These are phyloP conservation scores for Cynara cardunculus DNA, from an alignment of 129 eudicot species.

Conservation along the genomic window DNA sequence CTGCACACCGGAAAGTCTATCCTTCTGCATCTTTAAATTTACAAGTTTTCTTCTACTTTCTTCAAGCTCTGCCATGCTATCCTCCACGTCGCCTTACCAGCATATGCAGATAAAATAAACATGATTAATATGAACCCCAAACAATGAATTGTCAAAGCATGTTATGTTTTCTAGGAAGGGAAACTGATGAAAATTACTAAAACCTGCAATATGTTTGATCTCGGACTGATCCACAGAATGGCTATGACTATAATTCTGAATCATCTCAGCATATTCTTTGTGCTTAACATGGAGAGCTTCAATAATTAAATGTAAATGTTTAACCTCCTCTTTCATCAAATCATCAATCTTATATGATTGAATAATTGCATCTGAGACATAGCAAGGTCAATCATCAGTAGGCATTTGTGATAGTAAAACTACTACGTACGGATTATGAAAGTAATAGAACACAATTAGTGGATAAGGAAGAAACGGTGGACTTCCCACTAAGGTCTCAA, in stretches of 20 bases:
- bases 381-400: constrained; percentile 20
- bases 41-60: constrained; percentile 93
- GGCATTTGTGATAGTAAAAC: background rate
- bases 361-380: constrained; percentile 53
- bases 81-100: constrained; percentile 81
- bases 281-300: constrained; percentile 72
- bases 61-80: constrained; percentile 91
- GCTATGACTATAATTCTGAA: constrained; percentile 51
- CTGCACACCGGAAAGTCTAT: constrained; percentile 50
- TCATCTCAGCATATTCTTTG: constrained; percentile 66
- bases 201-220: constrained; percentile 69
- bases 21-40: constrained; percentile 85
- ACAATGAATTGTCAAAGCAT: background rate
- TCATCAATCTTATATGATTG: constrained; percentile 57
- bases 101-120: constrained; percentile 8
- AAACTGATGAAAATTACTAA: background rate
- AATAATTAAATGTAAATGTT: constrained; percentile 44
- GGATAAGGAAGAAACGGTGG: background rate
- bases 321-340: constrained; percentile 79
- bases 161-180: background rate
- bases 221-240: constrained; percentile 75
- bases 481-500: constrained; percentile 9
- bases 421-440: background rate
- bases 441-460: background rate
- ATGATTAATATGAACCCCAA: background rate